A percentile compares a stretch with the other conserved stretches of the same genome.
Conservation (phyloP, 495 filamentous ascomycete species). For the Pseudomonodictys pantanalensis region DNA sequence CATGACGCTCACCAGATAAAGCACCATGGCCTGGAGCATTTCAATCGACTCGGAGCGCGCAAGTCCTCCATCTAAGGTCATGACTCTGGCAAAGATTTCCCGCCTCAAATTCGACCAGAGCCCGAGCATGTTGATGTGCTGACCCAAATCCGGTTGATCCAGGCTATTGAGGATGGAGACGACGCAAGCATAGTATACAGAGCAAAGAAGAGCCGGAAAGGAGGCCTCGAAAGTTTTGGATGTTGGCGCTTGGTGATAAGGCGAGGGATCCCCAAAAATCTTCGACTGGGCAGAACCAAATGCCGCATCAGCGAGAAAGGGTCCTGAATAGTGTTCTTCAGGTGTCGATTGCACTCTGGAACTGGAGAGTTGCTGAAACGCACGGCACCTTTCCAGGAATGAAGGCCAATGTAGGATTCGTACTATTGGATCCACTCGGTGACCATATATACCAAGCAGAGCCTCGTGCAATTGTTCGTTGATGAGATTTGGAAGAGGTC, state of each 20-base stretch:
- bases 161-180: slow-evolving; percentile 11
- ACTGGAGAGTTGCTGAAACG: neutral
- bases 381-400: slow-evolving; percentile 4
- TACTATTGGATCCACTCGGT: slow-evolving; percentile 22
- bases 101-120: slow-evolving; percentile 12
- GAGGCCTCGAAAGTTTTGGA: neutral
- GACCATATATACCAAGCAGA: slow-evolving; percentile 14
- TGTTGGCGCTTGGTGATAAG: neutral
- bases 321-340: neutral
- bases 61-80: neutral
- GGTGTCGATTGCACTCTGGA: neutral
- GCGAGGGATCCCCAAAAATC: neutral
- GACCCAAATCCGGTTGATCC: slow-evolving; percentile 7
- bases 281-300: slow-evolving; percentile 1
- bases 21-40: slow-evolving; percentile 19
- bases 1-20: slow-evolving; percentile 29
- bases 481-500: neutral
- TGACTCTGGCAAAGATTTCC: slow-evolving; percentile 4
- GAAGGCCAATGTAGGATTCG: slow-evolving; percentile 23
- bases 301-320: slow-evolving; percentile 1
- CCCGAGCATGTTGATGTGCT: slow-evolving; percentile 5
- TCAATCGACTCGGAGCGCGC: slow-evolving; percentile 5
- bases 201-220: slow-evolving; percentile 9
- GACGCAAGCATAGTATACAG: slow-evolving; percentile 26
- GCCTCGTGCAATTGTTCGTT: slow-evolving; percentile 13